Evolutionary conservation across 192 early-diverging fungal species (phyloP), one percentile per base, ranked within the genome.

Genomic region (Backusella mclennaniae): DNA sequence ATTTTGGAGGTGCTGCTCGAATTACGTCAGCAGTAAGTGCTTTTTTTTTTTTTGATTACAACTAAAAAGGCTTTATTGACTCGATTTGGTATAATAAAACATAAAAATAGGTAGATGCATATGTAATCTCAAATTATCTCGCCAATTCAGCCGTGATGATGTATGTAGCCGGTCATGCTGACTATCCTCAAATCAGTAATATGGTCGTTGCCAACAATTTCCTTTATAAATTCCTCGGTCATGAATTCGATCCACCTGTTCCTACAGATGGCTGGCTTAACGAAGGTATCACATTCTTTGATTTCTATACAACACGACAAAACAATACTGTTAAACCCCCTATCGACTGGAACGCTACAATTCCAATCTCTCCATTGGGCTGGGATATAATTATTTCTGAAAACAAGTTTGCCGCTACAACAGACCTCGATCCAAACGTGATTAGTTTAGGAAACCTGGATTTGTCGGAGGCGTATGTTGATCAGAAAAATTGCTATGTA

Each of bases 91-190:
- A 23, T 74, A 33, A 33, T 33, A 33, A 33, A 33, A 33, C 14
- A 46, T 33, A 63, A 29, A 26, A 63, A 63, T 49, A 79, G 77
- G 72, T 74, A 6, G 77, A 79, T 70, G 42, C 33, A 8, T 79
- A 79, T 56, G 71, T 79, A 19, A 41, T 73, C 8, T 69, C 72
- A 35, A 79, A 79, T 29, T 79, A 79, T 31, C 67, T 79, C 15
- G 77, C 77, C 44, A 79, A 79, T 35, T 74, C 77, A 14, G 77
- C 70, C 8, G 73, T 79, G 35, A 79, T 79, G 77, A 69, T 79
- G 66, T 79, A 79, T 36, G 73, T 41, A n/a, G 77, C 77, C 3
- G 72, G 44, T 12, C 77, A 74, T 74, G 73, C 77, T n/a, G 73
- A 79, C 15, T 79, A 53, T 46, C 35, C 31, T n/a, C 73, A 79